These are phyloP conservation scores for Mycena rebaudengoi DNA, from an alignment of 768 basidiomycete species.

Conservation along the genomic window DNA sequence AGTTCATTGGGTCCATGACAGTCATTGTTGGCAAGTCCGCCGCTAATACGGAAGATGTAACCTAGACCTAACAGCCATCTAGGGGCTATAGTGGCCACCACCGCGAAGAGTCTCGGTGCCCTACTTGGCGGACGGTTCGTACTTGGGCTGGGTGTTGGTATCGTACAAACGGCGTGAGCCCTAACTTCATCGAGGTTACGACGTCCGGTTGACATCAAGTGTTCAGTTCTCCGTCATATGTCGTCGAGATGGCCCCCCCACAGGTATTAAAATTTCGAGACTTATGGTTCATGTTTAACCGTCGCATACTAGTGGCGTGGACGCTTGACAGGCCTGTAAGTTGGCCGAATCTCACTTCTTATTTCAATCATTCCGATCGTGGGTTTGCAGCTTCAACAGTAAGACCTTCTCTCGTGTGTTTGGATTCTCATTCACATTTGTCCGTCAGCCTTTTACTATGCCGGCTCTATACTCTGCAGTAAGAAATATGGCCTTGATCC, in stretches of 20 bases:
- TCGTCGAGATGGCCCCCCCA: conserved; percentile 28
- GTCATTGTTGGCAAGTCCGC: conserved; percentile 18
- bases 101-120: conserved; percentile 13
- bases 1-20: conserved; percentile 22
- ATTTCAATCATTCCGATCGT: background rate
- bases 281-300: background rate
- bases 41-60: background rate
- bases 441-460: conserved; percentile 52
- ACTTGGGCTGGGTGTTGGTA: conserved; percentile 24
- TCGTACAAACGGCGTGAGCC: conserved; percentile 22
- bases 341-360: too few species aligned
- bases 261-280: background rate
- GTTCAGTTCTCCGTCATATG: conserved; percentile 16
- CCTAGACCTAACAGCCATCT: background rate
- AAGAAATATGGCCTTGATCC: too few species aligned
- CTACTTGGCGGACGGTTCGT: conserved; percentile 24
- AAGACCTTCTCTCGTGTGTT: background rate
- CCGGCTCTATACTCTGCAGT: conserved; percentile 57
- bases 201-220: background rate
- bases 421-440: background rate
- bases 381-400: background rate
- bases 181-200: background rate
- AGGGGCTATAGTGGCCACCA: conserved; percentile 20
- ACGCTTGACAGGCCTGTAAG: conserved; percentile 24
- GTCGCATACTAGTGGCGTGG: conserved; percentile 24